phyloP scores from a whole-genome alignment of 306 rosid genomes.

The Vigna nakashimae region DNA sequence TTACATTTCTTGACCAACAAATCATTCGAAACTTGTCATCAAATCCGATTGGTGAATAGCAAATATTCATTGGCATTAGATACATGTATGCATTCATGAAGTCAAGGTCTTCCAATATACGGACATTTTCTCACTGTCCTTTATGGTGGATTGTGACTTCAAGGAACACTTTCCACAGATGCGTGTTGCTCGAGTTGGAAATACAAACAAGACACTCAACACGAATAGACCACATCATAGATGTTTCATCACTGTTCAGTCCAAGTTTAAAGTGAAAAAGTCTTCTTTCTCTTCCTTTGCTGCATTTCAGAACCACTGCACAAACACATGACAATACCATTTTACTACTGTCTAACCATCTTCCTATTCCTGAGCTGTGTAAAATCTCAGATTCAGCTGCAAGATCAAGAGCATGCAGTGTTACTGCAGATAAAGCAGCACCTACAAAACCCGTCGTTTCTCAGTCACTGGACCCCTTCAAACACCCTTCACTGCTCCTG shows the following conservation, averaged over 20 bases:
- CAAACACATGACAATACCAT: slow-evolving; percentile 48
- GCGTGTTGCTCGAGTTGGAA: neutral
- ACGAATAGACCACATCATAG: neutral
- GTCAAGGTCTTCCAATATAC: neutral
- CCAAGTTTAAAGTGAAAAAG: neutral
- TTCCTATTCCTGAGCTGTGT: slow-evolving; percentile 42
- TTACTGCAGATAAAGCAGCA: slow-evolving; percentile 55
- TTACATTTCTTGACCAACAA: neutral
- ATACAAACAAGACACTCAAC: neutral
- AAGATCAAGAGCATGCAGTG: slow-evolving; percentile 57
- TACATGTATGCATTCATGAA: neutral
- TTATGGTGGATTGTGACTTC: neutral
- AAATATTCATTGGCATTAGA: neutral
- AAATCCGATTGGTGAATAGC: neutral
- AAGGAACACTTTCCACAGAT: neutral
- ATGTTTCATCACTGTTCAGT: neutral
- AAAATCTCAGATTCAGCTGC: slow-evolving; percentile 53
- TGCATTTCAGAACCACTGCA: neutral
- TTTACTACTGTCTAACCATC: slow-evolving; percentile 28
- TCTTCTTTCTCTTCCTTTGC: slow-evolving; percentile 9
- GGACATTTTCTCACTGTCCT: neutral
- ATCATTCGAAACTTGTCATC: neutral
- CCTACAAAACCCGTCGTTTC: slow-evolving; percentile 50
- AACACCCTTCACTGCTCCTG: slow-evolving; percentile 63
- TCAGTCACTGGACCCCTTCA: slow-evolving; percentile 63